Evolutionary conservation across 208 protist species (phyloP).

Genomic region (Trypanosoma mega): DNA sequence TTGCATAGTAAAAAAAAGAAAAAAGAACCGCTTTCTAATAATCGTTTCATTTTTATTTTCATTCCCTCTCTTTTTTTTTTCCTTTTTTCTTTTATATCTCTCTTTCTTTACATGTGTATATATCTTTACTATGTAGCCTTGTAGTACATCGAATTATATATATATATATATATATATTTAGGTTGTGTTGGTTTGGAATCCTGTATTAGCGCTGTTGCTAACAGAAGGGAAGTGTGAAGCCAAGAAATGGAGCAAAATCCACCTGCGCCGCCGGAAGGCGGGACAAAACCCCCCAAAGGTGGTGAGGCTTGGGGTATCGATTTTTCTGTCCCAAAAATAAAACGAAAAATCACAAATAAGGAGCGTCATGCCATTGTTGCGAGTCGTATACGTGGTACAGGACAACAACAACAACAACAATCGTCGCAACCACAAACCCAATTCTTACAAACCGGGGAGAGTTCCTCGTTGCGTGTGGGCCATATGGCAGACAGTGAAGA

Average conservation of each 20-base stretch:
- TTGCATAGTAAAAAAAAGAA: background rate
- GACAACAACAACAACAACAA: conserved; percentile 5
- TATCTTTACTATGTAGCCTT: background rate
- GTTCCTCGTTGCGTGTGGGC: conserved; percentile 20
- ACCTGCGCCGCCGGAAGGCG: background rate
- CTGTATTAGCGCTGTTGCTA: no score
- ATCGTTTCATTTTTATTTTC: background rate
- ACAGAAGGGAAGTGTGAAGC: no score
- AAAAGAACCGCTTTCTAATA: background rate
- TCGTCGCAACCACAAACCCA: background rate
- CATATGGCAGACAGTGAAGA: background rate
- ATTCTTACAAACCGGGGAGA: background rate
- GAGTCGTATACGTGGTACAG: conserved; percentile 27
- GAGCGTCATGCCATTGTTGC: conserved; percentile 58
- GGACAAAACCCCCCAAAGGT: conserved; percentile 2
- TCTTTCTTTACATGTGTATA: background rate
- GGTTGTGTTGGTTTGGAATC: no score
- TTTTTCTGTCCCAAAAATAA: conserved; percentile 42
- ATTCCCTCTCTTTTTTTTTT: conserved; percentile 19
- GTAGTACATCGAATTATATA: no score
- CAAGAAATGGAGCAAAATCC: no score
- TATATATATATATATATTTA: no score
- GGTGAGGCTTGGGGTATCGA: conserved; percentile 72
- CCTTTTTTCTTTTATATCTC: conserved; percentile 16
- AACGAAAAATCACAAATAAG: conserved; percentile 63